Evolutionary conservation across 1,284 basidiomycete species (phyloP).

Genomic region (Ustilago hordei): DNA sequence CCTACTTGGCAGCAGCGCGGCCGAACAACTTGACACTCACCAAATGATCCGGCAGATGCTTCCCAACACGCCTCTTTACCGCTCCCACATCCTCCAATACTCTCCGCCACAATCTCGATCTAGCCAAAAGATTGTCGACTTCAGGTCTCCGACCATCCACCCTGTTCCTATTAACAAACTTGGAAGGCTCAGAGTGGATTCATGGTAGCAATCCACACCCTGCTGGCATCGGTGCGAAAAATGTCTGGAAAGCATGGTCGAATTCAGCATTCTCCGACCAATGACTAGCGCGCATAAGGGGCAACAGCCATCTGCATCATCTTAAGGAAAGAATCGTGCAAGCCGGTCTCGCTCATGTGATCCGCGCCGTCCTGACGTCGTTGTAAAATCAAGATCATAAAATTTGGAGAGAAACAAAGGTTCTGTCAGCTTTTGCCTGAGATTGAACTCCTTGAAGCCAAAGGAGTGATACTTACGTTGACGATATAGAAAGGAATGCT

Average conservation of each 20-base stretch:
- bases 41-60: conserved; percentile 40
- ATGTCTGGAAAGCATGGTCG: background rate
- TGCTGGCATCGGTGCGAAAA: too few species aligned
- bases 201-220: too few species aligned
- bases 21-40: conserved; percentile 32
- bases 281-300: conserved; percentile 33
- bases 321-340: conserved; percentile 44
- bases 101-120: conserved; percentile 50
- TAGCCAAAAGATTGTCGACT: conserved; percentile 49
- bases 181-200: conserved; percentile 44
- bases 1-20: background rate
- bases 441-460: background rate
- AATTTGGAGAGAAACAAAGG: background rate
- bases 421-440: background rate
- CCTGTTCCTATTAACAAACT: conserved; percentile 47
- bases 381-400: too few species aligned
- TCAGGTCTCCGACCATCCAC: conserved; percentile 50
- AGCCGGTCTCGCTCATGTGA: conserved; percentile 51
- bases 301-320: conserved; percentile 59
- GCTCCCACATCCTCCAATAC: conserved; percentile 47
- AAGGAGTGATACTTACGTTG: conserved; percentile 34
- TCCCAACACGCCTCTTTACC: conserved; percentile 23
- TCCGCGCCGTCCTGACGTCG: conserved; percentile 42
- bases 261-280: background rate
- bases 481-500: conserved; percentile 57